These are phyloP conservation scores for Camelina neglecta DNA, from an alignment of 345 rosid genomes.

Conservation along the genomic window DNA sequence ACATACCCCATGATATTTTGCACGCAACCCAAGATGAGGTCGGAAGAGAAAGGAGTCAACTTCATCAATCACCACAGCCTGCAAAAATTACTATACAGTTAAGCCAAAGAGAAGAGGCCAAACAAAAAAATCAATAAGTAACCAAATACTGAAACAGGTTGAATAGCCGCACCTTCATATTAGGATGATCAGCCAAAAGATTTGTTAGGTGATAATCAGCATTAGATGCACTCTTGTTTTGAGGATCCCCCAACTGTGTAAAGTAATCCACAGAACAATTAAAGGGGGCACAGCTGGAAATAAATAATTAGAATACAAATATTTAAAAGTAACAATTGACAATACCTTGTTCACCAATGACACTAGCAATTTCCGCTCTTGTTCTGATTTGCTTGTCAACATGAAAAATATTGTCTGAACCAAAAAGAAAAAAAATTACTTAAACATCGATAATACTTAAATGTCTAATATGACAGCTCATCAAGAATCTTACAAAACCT, in stretches of 20 bases:
- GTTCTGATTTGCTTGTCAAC: constrained; percentile 90
- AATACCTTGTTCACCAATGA: constrained; percentile 86
- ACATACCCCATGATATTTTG: constrained; percentile 93
- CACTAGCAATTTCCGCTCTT: constrained; percentile 85
- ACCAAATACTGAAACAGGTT: background rate
- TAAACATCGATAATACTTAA: background rate
- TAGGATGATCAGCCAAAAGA: constrained; percentile 93
- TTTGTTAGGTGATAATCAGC: constrained; percentile 90
- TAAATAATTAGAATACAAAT: background rate
- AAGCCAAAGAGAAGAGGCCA: constrained; percentile 28
- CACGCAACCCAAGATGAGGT: constrained; percentile 81
- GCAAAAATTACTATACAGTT: constrained; percentile 35
- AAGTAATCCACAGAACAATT: constrained; percentile 34
- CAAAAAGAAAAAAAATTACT: constrained; percentile 7
- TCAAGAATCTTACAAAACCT: constrained; percentile 4
- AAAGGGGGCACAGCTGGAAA: constrained; percentile 10
- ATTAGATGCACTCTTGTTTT: constrained; percentile 92
- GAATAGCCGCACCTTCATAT: constrained; percentile 75
- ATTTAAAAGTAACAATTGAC: constrained; percentile 9
- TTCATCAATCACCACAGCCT: constrained; percentile 93
- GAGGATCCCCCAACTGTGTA: constrained; percentile 95
- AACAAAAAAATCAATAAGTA: background rate
- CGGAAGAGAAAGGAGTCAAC: constrained; percentile 92
- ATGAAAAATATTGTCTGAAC: constrained; percentile 74
- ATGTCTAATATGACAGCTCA: constrained; percentile 2